phyloP scores from a whole-genome alignment of 2,329 filamentous ascomycete species.

The Paraphoma sp. region DNA sequence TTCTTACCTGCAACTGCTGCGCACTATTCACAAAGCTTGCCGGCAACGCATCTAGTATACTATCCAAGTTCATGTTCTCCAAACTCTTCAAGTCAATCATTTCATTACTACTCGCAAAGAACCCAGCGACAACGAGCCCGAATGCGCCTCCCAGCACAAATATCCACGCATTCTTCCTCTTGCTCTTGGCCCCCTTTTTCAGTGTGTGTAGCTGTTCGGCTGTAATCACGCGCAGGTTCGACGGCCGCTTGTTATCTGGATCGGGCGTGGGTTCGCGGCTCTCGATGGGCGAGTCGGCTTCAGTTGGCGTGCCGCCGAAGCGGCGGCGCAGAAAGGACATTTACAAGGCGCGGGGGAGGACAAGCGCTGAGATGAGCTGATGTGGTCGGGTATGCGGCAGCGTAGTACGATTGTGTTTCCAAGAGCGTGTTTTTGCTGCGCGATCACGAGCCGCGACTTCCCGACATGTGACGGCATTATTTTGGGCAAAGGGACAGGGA shows the following conservation, averaged over 20 bases:
- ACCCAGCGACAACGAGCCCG: conserved; percentile 84
- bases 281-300: conserved; percentile 35
- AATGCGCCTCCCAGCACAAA: conserved; percentile 90
- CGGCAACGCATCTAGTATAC: conserved; percentile 84
- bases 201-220: conserved; percentile 59
- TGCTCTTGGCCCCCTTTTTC: conserved; percentile 55
- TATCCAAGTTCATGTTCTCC: conserved; percentile 78
- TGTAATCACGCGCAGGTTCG: conserved; percentile 60
- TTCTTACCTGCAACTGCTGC: conserved; percentile 78
- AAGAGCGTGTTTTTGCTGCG: neutral
- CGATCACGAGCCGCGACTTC: neutral
- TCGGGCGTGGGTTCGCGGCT: conserved; percentile 48
- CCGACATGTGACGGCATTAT: conserved; percentile 16
- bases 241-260: conserved; percentile 41
- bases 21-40: conserved; percentile 86
- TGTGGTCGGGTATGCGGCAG: neutral
- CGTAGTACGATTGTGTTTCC: no score
- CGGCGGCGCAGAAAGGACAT: conserved; percentile 50
- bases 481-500: conserved; percentile 1
- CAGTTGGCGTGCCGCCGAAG: conserved; percentile 34
- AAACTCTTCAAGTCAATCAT: conserved; percentile 82
- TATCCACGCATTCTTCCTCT: conserved; percentile 79
- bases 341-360: conserved; percentile 5
- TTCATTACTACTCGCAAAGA: conserved; percentile 89
- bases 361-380: neutral